Conservation (phyloP, 2,329 filamentous ascomycete species). For the Pseudogymnoascus sp. region DNA sequence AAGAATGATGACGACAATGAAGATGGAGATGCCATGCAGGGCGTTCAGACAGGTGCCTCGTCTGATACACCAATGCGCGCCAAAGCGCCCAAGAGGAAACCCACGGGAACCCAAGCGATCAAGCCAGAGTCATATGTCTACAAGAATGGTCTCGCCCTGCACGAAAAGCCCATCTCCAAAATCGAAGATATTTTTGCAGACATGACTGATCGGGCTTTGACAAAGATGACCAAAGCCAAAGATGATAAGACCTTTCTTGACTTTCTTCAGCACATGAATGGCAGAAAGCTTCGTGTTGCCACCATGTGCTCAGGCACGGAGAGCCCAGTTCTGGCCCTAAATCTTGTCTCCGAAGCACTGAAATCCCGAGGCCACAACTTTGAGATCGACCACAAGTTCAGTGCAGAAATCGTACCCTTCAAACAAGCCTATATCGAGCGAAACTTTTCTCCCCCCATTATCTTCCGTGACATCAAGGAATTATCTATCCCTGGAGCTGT, state of each 20-base stretch:
- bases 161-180: constrained; percentile 9
- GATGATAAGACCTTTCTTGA: constrained; percentile 22
- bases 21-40: background rate
- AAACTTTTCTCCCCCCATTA: constrained; percentile 43
- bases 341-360: constrained; percentile 41
- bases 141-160: constrained; percentile 11
- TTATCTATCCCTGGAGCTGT: constrained; percentile 27
- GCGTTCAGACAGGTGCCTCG: background rate
- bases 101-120: background rate
- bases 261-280: constrained; percentile 29
- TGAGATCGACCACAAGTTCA: constrained; percentile 48
- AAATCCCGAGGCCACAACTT: constrained; percentile 28
- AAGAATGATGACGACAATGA: background rate
- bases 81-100: constrained; percentile 1
- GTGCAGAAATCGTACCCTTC: constrained; percentile 53
- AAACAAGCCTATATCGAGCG: constrained; percentile 58
- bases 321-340: constrained; percentile 58
- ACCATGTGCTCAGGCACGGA: constrained; percentile 78
- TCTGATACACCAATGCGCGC: background rate
- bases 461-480: constrained; percentile 54
- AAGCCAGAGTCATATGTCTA: constrained; percentile 10
- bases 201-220: constrained; percentile 7
- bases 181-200: constrained; percentile 14
- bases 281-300: constrained; percentile 44
- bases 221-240: background rate